Percentiles rank a stretch among this genome's conserved stretches.
Evolutionary conservation across 2,329 filamentous ascomycete genomes (phyloP).

Genomic region (Cordyceps farinosa): DNA sequence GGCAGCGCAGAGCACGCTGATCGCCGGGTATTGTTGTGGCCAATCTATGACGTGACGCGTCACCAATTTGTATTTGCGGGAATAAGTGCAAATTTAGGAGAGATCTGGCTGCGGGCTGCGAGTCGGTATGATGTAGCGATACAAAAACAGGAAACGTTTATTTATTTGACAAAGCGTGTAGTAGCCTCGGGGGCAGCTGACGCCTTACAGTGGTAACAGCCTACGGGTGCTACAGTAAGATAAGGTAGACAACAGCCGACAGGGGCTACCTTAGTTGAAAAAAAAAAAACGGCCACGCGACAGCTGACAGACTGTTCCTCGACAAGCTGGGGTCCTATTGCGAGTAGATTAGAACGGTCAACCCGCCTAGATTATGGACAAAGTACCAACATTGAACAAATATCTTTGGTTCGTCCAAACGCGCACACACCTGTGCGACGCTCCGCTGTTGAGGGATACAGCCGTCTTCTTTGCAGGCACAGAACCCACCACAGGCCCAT

Average conservation of each 20-base stretch:
- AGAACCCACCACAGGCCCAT: too few relatives aligned
- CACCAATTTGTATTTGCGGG: not conserved
- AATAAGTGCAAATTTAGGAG: not conserved
- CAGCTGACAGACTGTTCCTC: not conserved
- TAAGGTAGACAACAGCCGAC: not conserved
- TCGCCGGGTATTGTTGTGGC: not conserved
- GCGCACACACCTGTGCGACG: too few relatives aligned
- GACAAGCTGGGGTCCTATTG: not conserved
- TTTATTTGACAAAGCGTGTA: not conserved
- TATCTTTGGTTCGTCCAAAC: too few relatives aligned
- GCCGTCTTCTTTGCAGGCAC: too few relatives aligned
- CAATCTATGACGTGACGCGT: slow-evolving; percentile 1
- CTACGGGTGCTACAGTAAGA: not conserved
- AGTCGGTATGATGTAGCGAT: not conserved
- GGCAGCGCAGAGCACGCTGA: not conserved
- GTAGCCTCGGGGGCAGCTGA: not conserved
- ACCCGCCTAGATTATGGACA: too few relatives aligned
- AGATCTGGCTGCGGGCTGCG: not conserved
- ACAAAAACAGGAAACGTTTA: not conserved
- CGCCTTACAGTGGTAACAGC: not conserved
- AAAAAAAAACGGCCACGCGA: slow-evolving; percentile 2
- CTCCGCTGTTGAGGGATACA: too few relatives aligned
- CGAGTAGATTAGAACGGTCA: not conserved
- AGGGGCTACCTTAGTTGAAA: not conserved
- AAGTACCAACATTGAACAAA: too few relatives aligned